These are phyloP conservation scores for Pseudogymnoascus sp. DNA, from an alignment of 2,329 filamentous ascomycete species.

Conservation along the genomic window DNA sequence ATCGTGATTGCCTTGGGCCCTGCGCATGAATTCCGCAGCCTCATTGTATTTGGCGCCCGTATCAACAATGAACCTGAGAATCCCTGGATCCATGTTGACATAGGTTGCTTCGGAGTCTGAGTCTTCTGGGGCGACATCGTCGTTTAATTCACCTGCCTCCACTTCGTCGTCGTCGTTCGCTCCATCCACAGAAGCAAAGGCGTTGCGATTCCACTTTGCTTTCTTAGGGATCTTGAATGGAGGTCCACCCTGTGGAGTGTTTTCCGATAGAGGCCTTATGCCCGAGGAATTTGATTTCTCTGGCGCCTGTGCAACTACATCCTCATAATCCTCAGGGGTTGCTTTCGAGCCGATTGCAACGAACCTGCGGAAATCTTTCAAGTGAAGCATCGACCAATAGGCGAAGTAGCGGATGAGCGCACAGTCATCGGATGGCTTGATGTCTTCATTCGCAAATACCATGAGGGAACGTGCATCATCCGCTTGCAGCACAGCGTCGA, in stretches of 20 bases:
- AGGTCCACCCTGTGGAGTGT: not conserved
- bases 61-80: not conserved
- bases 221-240: not conserved
- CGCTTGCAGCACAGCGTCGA: constrained; percentile 19
- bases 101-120: not conserved
- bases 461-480: constrained; percentile 32
- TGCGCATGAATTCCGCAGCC: not conserved
- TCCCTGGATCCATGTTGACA: not conserved
- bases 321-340: not conserved
- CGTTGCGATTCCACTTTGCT: not conserved
- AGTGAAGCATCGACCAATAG: constrained; percentile 43
- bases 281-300: not conserved
- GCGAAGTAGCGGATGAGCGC: constrained; percentile 56
- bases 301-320: not conserved
- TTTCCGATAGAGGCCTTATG: not conserved
- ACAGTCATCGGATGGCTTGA: constrained; percentile 53
- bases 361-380: constrained; percentile 47
- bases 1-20: not conserved
- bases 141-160: not conserved
- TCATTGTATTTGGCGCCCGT: not conserved
- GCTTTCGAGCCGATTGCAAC: constrained; percentile 38
- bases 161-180: not conserved
- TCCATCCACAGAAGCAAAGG: not conserved
- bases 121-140: not conserved
- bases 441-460: constrained; percentile 37